Conservation (phyloP, 495 filamentous ascomycete genomes). For the Bacidia gigantensis region DNA sequence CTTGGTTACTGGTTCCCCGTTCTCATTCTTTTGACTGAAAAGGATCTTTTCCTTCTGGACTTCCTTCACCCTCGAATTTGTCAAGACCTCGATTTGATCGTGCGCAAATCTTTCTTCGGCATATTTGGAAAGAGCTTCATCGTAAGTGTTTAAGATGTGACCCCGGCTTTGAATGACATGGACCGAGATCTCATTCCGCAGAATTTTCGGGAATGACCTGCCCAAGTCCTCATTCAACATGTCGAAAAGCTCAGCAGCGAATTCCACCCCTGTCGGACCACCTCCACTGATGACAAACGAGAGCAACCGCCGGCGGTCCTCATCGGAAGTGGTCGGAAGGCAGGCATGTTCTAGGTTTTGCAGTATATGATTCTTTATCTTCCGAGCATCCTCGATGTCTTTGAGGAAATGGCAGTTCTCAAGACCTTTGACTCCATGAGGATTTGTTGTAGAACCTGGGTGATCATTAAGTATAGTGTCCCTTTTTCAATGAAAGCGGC, state of each 20-base stretch:
- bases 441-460: slow-evolving; percentile 72
- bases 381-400: slow-evolving; percentile 76
- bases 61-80: slow-evolving; percentile 83
- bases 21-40: slow-evolving; percentile 65
- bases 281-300: slow-evolving; percentile 94
- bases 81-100: slow-evolving; percentile 79
- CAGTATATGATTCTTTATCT: slow-evolving; percentile 80
- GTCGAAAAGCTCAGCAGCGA: slow-evolving; percentile 92
- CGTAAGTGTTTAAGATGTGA: slow-evolving; percentile 97
- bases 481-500: too few relatives aligned
- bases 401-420: slow-evolving; percentile 93
- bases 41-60: slow-evolving; percentile 71
- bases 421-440: slow-evolving; percentile 90
- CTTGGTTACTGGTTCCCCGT: slow-evolving; percentile 65
- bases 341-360: slow-evolving; percentile 88
- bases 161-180: slow-evolving; percentile 88
- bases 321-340: slow-evolving; percentile 79
- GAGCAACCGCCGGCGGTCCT: slow-evolving; percentile 72
- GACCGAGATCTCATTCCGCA: slow-evolving; percentile 93
- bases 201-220: slow-evolving; percentile 67
- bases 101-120: slow-evolving; percentile 77
- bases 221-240: slow-evolving; percentile 90
- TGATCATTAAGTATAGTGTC: slow-evolving; percentile 13
- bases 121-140: slow-evolving; percentile 83
- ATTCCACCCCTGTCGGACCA: slow-evolving; percentile 93